Conservation (phyloP, 805 yeast genomes). For the Ogataea siamensis region DNA sequence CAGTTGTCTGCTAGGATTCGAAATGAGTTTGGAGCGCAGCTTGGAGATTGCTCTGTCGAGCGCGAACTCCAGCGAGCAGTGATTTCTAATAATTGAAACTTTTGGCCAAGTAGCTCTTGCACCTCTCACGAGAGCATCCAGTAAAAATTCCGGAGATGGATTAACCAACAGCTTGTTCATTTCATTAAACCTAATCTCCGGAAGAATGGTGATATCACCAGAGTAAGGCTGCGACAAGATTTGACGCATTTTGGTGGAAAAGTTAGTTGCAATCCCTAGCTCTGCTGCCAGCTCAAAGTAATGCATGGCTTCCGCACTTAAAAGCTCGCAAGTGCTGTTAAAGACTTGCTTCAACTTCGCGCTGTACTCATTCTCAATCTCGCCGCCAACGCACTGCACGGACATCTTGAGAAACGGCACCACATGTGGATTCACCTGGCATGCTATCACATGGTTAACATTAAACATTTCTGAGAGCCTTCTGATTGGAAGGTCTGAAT, state of each 20-base stretch:
- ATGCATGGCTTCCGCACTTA: constrained; percentile 74
- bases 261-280: constrained; percentile 69
- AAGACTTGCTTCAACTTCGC: constrained; percentile 52
- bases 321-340: constrained; percentile 54
- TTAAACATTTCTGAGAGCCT: constrained; percentile 94
- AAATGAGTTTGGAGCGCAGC: constrained; percentile 60
- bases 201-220: constrained; percentile 92
- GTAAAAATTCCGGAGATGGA: constrained; percentile 75
- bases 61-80: constrained; percentile 86
- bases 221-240: constrained; percentile 83
- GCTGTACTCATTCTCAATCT: constrained; percentile 57
- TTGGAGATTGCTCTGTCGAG: constrained; percentile 75
- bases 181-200: constrained; percentile 62
- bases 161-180: constrained; percentile 65
- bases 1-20: constrained; percentile 22
- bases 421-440: constrained; percentile 96
- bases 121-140: constrained; percentile 73
- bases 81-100: constrained; percentile 78
- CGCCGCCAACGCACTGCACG: constrained; percentile 67
- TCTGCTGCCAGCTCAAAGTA: constrained; percentile 70
- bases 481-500: constrained; percentile 88
- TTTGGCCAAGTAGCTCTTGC: constrained; percentile 95
- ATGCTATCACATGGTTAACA: constrained; percentile 95
- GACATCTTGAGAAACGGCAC: constrained; percentile 79
- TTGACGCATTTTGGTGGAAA: constrained; percentile 70